These are phyloP conservation scores for Kwoniella europaea DNA, from an alignment of 768 basidiomycete genomes.

Conservation along the genomic window DNA sequence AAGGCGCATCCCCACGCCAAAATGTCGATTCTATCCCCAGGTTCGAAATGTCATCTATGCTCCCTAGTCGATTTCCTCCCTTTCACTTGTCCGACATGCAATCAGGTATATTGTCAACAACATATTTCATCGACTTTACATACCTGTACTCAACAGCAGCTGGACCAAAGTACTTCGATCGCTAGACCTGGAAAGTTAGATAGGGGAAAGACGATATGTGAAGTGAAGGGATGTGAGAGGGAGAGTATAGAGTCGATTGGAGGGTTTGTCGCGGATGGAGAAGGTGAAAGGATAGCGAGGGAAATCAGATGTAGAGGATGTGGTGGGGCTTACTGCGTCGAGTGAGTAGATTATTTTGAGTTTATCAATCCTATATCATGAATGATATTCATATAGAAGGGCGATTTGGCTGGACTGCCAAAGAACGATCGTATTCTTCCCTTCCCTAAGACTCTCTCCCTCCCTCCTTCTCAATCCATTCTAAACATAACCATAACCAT, in stretches of 20 bases:
- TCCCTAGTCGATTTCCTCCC: conserved; percentile 47
- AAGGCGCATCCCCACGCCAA: background rate
- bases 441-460: background rate
- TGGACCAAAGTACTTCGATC: background rate
- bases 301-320: conserved; percentile 37
- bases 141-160: conserved; percentile 7
- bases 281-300: conserved; percentile 24
- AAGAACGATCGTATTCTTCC: background rate
- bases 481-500: background rate
- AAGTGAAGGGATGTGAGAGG: conserved; percentile 29
- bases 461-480: background rate
- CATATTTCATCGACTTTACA: conserved; percentile 37
- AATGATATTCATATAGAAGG: too few relatives aligned
- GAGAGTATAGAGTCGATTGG: conserved; percentile 41
- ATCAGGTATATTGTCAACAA: conserved; percentile 26
- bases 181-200: conserved; percentile 6
- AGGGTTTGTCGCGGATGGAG: conserved; percentile 20
- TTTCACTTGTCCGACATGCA: conserved; percentile 35
- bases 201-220: conserved; percentile 28
- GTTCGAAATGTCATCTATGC: conserved; percentile 34
- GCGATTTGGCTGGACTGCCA: background rate
- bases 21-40: conserved; percentile 36
- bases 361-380: too few relatives aligned
- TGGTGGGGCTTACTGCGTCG: conserved; percentile 34
- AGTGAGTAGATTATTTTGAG: conserved; percentile 25